A percentile compares a stretch with the other conserved stretches of the same genome.
Conservation (phyloP, 2,329 filamentous ascomycete species). For the Fusarium denticulatum region DNA sequence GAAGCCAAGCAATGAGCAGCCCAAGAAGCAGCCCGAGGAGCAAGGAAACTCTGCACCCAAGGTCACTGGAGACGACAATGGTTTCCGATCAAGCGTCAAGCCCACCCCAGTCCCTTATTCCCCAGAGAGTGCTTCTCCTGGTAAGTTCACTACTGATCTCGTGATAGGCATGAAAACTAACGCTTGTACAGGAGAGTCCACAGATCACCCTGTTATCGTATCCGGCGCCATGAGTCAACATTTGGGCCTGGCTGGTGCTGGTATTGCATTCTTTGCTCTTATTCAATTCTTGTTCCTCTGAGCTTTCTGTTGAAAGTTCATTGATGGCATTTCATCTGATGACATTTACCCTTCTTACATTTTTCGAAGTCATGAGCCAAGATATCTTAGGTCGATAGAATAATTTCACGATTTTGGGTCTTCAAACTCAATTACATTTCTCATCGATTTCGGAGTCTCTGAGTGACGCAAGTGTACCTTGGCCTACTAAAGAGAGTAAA, state of each 20-base stretch:
- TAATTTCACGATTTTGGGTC: not conserved
- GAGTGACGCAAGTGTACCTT: not conserved
- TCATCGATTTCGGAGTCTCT: not conserved
- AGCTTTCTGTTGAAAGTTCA: not conserved
- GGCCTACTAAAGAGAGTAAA: not conserved
- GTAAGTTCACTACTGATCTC: not conserved
- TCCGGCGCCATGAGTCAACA: not conserved
- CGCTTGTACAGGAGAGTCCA: not conserved
- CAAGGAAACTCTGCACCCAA: not conserved
- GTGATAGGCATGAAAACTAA: not conserved
- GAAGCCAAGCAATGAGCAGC: not conserved
- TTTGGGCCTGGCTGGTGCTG: not conserved
- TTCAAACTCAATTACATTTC: not conserved
- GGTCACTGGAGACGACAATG: not conserved
- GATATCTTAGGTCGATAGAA: not conserved
- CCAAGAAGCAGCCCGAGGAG: not conserved
- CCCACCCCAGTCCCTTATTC: not conserved
- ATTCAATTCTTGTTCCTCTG: not conserved
- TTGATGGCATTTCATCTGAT: not conserved
- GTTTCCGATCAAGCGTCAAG: conserved; percentile 8
- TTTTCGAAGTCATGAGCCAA: not conserved
- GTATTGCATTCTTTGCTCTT: not conserved
- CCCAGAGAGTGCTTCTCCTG: not conserved
- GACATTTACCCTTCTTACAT: not conserved
- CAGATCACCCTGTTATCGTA: conserved; percentile 12